Conservation (phyloP, 2,329 filamentous ascomycete genomes). For the Verticillium longisporum region DNA sequence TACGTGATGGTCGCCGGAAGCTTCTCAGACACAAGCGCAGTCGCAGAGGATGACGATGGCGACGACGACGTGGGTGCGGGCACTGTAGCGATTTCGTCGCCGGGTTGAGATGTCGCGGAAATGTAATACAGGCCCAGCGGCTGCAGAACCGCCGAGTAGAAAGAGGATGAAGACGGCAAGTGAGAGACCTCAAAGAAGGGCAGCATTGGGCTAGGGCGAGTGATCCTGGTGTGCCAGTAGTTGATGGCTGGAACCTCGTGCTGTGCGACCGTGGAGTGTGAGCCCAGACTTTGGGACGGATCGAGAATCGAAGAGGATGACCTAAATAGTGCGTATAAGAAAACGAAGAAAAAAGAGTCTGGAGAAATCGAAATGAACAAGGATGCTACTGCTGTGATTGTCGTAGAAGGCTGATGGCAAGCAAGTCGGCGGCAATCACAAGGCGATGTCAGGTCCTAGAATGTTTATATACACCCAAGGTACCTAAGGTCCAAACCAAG, state of each 20-base stretch:
- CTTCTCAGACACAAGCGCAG: background rate
- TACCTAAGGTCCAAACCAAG: slow-evolving; percentile 2
- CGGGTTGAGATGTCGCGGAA: slow-evolving; percentile 18
- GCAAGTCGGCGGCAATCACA: no score
- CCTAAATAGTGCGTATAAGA: no score
- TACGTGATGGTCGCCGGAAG: slow-evolving; percentile 30
- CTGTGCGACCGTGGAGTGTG: slow-evolving; percentile 11
- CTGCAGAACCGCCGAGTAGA: slow-evolving; percentile 74
- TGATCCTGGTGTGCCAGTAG: background rate
- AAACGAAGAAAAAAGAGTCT: no score
- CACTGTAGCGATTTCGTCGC: background rate
- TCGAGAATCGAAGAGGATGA: no score
- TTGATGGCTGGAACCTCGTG: background rate
- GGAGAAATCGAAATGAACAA: no score
- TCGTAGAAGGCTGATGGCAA: no score
- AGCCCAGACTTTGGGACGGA: background rate
- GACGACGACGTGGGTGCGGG: slow-evolving; percentile 1
- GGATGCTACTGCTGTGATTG: no score
- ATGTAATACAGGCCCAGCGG: slow-evolving; percentile 71
- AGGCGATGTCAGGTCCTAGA: no score
- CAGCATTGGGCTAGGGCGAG: slow-evolving; percentile 21
- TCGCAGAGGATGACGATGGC: slow-evolving; percentile 5
- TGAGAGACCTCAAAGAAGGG: slow-evolving; percentile 62
- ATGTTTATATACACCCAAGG: no score
- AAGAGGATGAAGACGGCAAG: slow-evolving; percentile 72